Evolutionary conservation across 23 red algal genomes (phyloP), one percentile per base, ranked within the genome.

Genomic region (Gracilaria caudata): DNA sequence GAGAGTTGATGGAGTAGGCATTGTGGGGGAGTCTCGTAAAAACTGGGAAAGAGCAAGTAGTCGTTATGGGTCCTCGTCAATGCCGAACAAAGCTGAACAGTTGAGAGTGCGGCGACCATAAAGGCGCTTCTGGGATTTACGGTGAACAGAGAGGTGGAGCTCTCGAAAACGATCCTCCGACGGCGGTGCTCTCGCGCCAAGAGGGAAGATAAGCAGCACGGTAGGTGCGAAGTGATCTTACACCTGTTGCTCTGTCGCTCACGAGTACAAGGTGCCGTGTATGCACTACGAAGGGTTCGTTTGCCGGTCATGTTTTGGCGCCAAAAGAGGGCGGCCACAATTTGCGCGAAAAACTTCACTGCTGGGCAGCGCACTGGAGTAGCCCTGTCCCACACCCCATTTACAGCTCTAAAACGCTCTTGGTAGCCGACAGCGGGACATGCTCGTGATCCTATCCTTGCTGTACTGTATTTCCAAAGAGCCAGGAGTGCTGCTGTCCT

Each of bases 1-100:
- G 30, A 91, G 78, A 46, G 70, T 79, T 35, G 30, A 3, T 16
- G 85, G 85, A 30, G 70, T 75, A 24, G 70, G 70, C 70, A 75
- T 75, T 47, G 37, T 75, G 33, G 40, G 0, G 43, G 37, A n/a
- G 70, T 26, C 70, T 47, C 13, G 39, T 47, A 24, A 45, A 19
- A 46, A 14, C 39, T 75, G 70, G 3, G 26, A 12, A 63, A 63
- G 19, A 10, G 58, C 26, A 66, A 66, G 30, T 7, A 35, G 30
- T 1, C 6, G 11, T 19, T 66, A 30, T 35, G 12, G 32, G 29
- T 66, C 29, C 3, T 25, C 13, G 30, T 35, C 16, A 14, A 35
- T 66, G 29, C 30, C 5, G 30, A 26, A 16, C 61, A 60, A 11
- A 20, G 2, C 57, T 60, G 57, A 28, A 11, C 57, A 35, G 61